Evolutionary conservation across 2,329 filamentous ascomycete genomes (phyloP), one percentile per base, ranked within the genome.

Genomic region (Phoma sp.): DNA sequence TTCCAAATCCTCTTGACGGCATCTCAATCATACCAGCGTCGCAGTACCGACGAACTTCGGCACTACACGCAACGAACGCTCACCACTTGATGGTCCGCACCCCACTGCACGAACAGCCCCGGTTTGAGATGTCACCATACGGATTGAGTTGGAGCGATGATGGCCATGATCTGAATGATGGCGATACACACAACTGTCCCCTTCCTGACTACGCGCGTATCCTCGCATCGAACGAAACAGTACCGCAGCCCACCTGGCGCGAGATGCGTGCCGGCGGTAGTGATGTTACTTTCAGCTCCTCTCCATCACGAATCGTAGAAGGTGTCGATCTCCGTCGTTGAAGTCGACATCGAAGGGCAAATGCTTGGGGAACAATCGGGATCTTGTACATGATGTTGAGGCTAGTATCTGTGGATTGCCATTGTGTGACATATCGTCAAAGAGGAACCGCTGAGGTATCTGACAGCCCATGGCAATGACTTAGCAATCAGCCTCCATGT

Each of bases 1-100:
- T 7, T 14, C 30, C 48, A 10, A 45, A 58, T 13, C 27, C 47
- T 22, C 18, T 48, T 5, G 36, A 55, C 10, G 46, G 56, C 5
- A 44, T 66, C 2, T 55, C 53, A 7, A 46, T 66, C 37, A 57
- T 64, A 9, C 57, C 65, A 27, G 56, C 47, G 22, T 58, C 61
- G 24, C 53, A 60, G 22, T 60, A 62, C 25, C 51, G 24, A 40
- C 52, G 24, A 22, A 3, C n/a, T 18, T 18, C 24, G 13, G 46
- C 24, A 46, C 11, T 27, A n/a, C n/a, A 46, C 7, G 11, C 14
- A 11, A 8, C 11, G 5, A 36, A 44, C 2, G 13, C 10, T 4
- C 39, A 62, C 3, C 33, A 32, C 18, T 30, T 46, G 8, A 42
- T 58, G 11, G 58, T 53, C 27, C 52, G 29, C 13, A 41, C 51